Evolutionary conservation across 805 yeast genomes (phyloP).

Genomic region (Metschnikowia borealis): DNA sequence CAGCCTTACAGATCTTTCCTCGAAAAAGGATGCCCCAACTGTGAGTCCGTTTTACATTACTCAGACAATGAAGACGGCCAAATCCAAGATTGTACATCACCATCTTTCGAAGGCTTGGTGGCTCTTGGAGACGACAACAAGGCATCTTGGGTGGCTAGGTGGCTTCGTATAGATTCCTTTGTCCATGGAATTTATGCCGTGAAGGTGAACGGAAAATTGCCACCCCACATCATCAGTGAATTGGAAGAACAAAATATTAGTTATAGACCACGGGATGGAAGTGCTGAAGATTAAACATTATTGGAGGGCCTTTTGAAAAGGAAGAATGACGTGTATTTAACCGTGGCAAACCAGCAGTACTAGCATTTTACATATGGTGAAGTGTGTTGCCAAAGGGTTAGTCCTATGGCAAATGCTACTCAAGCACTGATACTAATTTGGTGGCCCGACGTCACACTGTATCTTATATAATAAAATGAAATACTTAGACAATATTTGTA

Average conservation of each 20-base stretch:
- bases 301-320: not conserved
- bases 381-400: not conserved
- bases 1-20: conserved; percentile 72
- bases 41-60: conserved; percentile 81
- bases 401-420: not conserved
- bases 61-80: conserved; percentile 77
- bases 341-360: not conserved
- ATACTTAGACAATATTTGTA: not conserved
- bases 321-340: not conserved
- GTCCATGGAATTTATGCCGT: conserved; percentile 91
- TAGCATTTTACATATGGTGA: not conserved
- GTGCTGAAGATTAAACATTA: conserved; percentile 52
- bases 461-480: not conserved
- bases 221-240: conserved; percentile 75
- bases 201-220: conserved; percentile 85
- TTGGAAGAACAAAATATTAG: conserved; percentile 70
- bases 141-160: conserved; percentile 91
- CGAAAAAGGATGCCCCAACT: conserved; percentile 91
- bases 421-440: not conserved
- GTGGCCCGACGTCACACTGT: not conserved
- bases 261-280: conserved; percentile 94
- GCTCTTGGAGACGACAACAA: conserved; percentile 79
- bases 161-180: conserved; percentile 89
- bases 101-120: conserved; percentile 91
- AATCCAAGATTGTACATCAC: conserved; percentile 90